These are phyloP conservation scores for Colletotrichum neosansevieriae DNA, from an alignment of 2,329 filamentous ascomycete genomes.

Conservation along the genomic window DNA sequence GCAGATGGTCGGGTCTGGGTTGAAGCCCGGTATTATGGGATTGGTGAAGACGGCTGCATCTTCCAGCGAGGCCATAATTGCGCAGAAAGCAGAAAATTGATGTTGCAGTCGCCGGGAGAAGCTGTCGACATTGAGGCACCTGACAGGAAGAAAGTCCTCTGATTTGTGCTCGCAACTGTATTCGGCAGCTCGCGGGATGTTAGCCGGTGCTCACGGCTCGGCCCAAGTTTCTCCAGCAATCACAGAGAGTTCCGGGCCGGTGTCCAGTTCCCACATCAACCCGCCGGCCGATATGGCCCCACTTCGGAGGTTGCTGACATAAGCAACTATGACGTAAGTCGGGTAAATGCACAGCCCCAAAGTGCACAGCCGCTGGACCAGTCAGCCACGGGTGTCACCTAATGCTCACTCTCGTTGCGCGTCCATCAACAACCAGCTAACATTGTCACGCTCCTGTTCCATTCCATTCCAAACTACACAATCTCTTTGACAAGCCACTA, in stretches of 20 bases:
- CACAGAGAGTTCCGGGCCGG: not conserved
- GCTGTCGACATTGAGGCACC: not conserved
- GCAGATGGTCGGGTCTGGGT: conserved; percentile 68
- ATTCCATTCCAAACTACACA: too few relatives aligned
- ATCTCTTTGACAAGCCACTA: too few relatives aligned
- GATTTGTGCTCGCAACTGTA: not conserved
- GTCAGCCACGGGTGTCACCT: too few relatives aligned
- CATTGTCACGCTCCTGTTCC: too few relatives aligned
- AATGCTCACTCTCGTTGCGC: too few relatives aligned
- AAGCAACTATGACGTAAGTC: too few relatives aligned
- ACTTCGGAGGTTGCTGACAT: too few relatives aligned
- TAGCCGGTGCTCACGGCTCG: conserved; percentile 4
- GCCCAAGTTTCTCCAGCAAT: conserved; percentile 39
- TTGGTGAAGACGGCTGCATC: conserved; percentile 52
- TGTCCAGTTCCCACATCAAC: too few relatives aligned
- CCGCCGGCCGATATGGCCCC: too few relatives aligned
- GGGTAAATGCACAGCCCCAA: too few relatives aligned
- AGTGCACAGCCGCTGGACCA: too few relatives aligned
- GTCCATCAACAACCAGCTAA: too few relatives aligned
- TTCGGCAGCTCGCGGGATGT: not conserved
- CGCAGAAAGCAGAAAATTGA: not conserved
- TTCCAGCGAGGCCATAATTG: not conserved
- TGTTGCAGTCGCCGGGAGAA: not conserved
- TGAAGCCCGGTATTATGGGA: conserved; percentile 70
- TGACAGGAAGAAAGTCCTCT: not conserved